Evolutionary conservation across 768 basidiomycete genomes (phyloP).

Genomic region (Lactifluus piperatus): DNA sequence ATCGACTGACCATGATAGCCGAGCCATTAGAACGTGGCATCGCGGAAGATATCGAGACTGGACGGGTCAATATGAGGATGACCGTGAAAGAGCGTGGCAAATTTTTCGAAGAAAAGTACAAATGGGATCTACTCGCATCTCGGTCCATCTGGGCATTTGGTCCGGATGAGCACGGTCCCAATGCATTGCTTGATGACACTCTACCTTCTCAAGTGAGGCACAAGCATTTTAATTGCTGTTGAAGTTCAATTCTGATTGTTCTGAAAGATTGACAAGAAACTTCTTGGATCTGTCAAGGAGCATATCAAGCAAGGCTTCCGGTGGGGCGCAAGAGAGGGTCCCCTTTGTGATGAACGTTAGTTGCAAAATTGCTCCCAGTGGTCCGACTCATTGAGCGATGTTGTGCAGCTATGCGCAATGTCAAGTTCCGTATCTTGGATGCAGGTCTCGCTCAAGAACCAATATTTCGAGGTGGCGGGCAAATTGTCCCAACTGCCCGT

Average conservation of each 20-base stretch:
- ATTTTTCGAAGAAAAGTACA: conserved; percentile 95
- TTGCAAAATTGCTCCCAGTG: conserved; percentile 22
- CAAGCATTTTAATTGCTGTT: not conserved
- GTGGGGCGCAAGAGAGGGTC: conserved; percentile 97
- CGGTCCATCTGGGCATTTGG: conserved; percentile 99
- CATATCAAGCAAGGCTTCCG: conserved; percentile 99
- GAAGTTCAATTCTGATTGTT: not conserved
- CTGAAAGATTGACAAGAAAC: conserved; percentile 81
- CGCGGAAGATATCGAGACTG: conserved; percentile 92
- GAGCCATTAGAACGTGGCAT: conserved; percentile 94
- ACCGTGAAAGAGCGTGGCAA: conserved; percentile 89
- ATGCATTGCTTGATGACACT: conserved; percentile 91
- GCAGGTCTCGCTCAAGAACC: conserved; percentile 89
- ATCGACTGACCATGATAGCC: conserved; percentile 98
- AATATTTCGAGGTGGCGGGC: conserved; percentile 96
- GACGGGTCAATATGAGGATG: conserved; percentile 92
- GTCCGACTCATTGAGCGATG: not conserved
- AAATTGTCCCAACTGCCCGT: conserved; percentile 98
- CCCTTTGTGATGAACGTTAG: conserved; percentile 97
- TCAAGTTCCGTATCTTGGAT: conserved; percentile 94
- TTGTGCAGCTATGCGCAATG: conserved; percentile 85
- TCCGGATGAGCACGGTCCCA: conserved; percentile 91
- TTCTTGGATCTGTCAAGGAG: conserved; percentile 82
- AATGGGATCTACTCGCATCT: conserved; percentile 96
- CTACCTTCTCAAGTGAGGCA: conserved; percentile 75